Evolutionary conservation across 1,284 basidiomycete genomes (phyloP).

Genomic region (Fomitopsis schrenkii): DNA sequence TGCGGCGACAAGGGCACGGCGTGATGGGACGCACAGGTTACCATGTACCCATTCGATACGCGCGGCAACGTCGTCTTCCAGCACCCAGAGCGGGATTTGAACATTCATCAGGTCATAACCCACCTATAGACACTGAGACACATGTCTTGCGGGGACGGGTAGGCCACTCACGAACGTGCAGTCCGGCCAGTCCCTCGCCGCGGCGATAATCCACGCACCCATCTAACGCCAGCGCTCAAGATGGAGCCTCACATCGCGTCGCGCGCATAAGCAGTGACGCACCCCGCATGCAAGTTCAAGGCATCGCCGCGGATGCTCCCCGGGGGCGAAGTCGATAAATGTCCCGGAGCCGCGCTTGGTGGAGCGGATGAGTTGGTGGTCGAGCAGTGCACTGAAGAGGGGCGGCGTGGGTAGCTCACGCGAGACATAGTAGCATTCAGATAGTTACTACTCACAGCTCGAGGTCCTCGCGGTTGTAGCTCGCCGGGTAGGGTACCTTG

Average conservation of each 20-base stretch:
- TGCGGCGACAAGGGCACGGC: background rate
- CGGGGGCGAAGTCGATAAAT: constrained; percentile 48
- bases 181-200: constrained; percentile 65
- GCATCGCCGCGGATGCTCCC: constrained; percentile 39
- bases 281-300: constrained; percentile 74
- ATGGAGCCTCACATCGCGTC: background rate
- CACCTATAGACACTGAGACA: constrained; percentile 39
- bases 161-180: constrained; percentile 54
- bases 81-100: constrained; percentile 50
- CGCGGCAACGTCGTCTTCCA: constrained; percentile 45
- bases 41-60: constrained; percentile 70
- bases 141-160: background rate
- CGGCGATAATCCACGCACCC: constrained; percentile 68
- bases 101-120: constrained; percentile 73
- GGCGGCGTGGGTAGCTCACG: background rate
- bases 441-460: constrained; percentile 54
- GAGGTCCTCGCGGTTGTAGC: constrained; percentile 59
- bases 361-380: constrained; percentile 48
- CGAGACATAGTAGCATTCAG: background rate
- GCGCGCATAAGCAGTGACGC: constrained; percentile 21
- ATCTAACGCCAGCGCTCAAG: constrained; percentile 35
- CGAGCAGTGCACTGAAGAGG: constrained; percentile 47
- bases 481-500: constrained; percentile 69
- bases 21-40: constrained; percentile 55
- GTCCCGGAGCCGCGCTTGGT: constrained; percentile 45